Evolutionary conservation across 164 flowering plant genomes (phyloP).

Genomic region (Macadamia tetraphylla): DNA sequence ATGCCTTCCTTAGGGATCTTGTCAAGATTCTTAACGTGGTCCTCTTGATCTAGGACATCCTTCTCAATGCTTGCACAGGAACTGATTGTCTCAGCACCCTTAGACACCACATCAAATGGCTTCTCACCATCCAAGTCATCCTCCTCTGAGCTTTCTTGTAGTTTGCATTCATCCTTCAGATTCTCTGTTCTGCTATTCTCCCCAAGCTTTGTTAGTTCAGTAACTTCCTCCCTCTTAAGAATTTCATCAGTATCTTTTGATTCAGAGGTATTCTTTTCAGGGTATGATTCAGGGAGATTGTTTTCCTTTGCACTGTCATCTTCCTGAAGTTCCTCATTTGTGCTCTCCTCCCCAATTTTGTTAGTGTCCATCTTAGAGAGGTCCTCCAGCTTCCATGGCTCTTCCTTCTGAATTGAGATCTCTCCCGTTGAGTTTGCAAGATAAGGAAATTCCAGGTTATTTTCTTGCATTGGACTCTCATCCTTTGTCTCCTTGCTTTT

Average conservation of each 20-base stretch:
- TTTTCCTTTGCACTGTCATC: not conserved
- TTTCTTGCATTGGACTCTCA: not conserved
- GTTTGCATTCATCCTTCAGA: not conserved
- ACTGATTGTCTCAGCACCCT: conserved; percentile 6
- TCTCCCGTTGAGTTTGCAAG: not conserved
- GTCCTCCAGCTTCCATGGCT: conserved; percentile 3
- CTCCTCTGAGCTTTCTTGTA: conserved; percentile 1
- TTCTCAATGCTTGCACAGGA: conserved; percentile 5
- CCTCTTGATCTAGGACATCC: conserved; percentile 10
- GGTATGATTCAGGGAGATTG: not conserved
- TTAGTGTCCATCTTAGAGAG: not conserved
- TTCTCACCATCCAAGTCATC: conserved; percentile 7
- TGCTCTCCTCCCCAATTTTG: not conserved
- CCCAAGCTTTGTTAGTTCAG: not conserved
- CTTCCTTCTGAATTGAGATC: conserved; percentile 2
- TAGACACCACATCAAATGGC: not conserved
- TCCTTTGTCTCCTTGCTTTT: not conserved
- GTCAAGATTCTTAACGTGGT: conserved; percentile 2
- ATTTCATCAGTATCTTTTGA: not conserved
- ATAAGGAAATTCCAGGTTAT: not conserved
- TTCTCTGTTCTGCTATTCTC: not conserved
- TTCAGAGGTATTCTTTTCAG: not conserved
- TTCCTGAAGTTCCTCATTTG: not conserved
- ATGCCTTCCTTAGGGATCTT: conserved; percentile 8
- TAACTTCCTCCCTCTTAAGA: not conserved